phyloP scores from a whole-genome alignment of 2,329 filamentous ascomycete species.

The Trichoderma lentiforme region DNA sequence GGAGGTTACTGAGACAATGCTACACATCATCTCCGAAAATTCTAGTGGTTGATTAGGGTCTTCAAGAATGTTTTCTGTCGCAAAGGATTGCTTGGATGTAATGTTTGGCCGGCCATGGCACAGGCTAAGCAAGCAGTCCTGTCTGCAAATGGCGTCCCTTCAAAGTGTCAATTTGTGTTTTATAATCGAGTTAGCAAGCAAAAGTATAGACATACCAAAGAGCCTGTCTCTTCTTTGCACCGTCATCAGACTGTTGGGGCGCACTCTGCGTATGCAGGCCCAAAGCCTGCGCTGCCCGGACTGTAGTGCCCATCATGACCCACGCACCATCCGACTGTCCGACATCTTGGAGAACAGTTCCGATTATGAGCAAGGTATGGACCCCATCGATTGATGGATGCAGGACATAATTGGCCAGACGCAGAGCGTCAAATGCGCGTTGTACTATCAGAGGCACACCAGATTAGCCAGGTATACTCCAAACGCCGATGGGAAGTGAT shows the following conservation, averaged over 20 bases:
- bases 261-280: background rate
- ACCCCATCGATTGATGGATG: conserved; percentile 6
- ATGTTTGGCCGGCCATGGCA: conserved; percentile 13
- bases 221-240: background rate
- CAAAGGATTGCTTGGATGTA: background rate
- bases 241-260: background rate
- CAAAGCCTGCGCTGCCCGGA: conserved; percentile 12
- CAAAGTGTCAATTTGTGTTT: background rate
- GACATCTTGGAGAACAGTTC: conserved; percentile 11
- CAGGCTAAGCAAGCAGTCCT: conserved; percentile 11
- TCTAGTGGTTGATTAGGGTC: background rate
- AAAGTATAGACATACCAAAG: background rate
- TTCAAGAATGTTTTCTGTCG: background rate
- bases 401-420: conserved; percentile 8
- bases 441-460: background rate
- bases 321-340: conserved; percentile 15
- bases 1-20: background rate
- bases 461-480: background rate
- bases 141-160: conserved; percentile 6
- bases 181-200: background rate
- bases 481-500: no score
- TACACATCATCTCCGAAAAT: background rate
- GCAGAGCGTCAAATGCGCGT: conserved; percentile 11
- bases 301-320: conserved; percentile 12
- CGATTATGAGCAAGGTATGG: conserved; percentile 9